Base-by-base conservation (phyloP, 371 early-diverging fungal species). In the Mucor irregularis region DNA sequence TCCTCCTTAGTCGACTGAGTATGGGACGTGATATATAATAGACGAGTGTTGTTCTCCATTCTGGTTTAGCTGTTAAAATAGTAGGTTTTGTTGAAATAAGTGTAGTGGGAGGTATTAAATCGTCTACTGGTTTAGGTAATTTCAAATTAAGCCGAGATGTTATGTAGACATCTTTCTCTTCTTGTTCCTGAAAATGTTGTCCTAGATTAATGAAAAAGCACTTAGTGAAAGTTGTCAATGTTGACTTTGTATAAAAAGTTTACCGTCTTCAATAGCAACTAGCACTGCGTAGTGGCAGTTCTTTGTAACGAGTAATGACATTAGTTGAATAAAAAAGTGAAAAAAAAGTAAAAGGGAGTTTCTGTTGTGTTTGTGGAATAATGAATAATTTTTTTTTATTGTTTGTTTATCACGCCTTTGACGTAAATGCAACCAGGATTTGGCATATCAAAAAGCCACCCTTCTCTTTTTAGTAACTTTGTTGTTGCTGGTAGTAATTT, bases 401-500 rank as follows among this genome's bases (percentile, higher is more conserved):
- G 11, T 24, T 42, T 42, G 24, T 42, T 42, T 42, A 42, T 21
- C 13, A 42, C 42, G 19, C 80, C 80, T 52, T 69, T 79, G 2
- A 79, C 76, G 3, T 70, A 47, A 9, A 79, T 65, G 33, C 68
- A 69, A 22, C 80, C 87, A 14, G 85, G 83, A 48, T 71, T 51
- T 37, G 71, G 63, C 30, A 75, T 71, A 21, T 82, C 85, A 45
- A 72, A 72, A 22, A 62, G 52, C 89, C 89, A 87, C 1, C 82
- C 83, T 31, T 78, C 76, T 22, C 68, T 68, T 29, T 67, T 76
- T 33, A 88, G 53, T 9, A 76, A 57, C 31, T 71, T 74, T 16
- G 76, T 44, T 2, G 82, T 71, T 1, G 76, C 61, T 3, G 89
- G 89, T 40, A 85, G 67, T 10, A 88, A 61, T 9, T 77, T 79